Evolutionary conservation across 495 filamentous ascomycete genomes (phyloP), one percentile per base, ranked within the genome.

Genomic region (Hypoxylon crocopeplum): DNA sequence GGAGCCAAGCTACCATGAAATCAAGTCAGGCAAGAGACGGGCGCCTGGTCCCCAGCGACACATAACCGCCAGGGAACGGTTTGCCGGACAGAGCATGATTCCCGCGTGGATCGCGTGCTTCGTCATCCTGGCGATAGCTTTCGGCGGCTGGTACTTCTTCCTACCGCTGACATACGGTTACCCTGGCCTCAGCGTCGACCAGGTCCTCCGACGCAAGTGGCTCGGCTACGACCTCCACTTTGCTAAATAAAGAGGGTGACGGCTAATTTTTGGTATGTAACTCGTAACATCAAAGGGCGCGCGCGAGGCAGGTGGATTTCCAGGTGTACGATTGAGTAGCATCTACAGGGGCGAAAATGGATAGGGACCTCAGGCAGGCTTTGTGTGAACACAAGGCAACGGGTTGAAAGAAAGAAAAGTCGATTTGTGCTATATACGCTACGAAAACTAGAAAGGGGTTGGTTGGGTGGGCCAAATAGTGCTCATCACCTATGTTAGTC

Each of bases 181-280:
- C 52, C 94, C 94, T 1, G 95, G 94, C n/a, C 81, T 98, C 73
- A 86, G 77, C 53, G 87, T 93, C 7, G 86, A 87, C 7, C 81
- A 91, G 66, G 92, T 98, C 34, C 71, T 88, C 48, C 85, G 90
- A 42, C 84, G 94, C 73, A 96, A 96, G 78, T 98, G 92, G 94
- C 78, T 98, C 68, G 88, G 88, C 39, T 98, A 98, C 72, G 94
- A 98, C 75, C 81, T 98, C 72, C 94, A 98, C 78, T 98, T 98
- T 77, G 94, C 94, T 30, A 98, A 98, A 84, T 98, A 89, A 76
- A 24, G 25, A 13, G 27, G 5, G 37, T 34, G 53, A 44, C 12
- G 48, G 39, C 30, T 53, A 50, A 52, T 54, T 15, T n/a, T 48
- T 60, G 49, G 34, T 54, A 42, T 57, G 52, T 64, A 58, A 58